Conservation (phyloP, 306 rosid genomes). For the Hylodesmum podocarpum region DNA sequence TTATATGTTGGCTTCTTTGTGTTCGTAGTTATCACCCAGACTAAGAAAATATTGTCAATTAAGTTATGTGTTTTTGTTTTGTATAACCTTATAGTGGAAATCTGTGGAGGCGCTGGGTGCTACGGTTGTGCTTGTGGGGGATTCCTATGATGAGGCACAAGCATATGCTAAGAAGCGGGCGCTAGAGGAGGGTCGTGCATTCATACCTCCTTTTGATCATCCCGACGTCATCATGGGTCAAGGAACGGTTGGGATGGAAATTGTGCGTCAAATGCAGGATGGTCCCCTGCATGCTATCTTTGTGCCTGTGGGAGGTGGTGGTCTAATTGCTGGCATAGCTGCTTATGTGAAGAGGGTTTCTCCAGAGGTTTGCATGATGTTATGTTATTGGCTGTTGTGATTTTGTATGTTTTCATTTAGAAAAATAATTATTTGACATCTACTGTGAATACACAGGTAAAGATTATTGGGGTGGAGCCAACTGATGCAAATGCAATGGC, state of each 20-base stretch:
- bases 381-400: not conserved
- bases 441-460: conserved; percentile 53
- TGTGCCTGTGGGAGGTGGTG: conserved; percentile 99
- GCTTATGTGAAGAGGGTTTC: conserved; percentile 91
- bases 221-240: conserved; percentile 94
- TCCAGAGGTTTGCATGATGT: conserved; percentile 65
- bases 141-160: conserved; percentile 94
- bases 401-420: not conserved
- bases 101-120: conserved; percentile 88
- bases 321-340: conserved; percentile 95
- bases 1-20: not conserved
- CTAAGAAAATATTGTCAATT: not conserved
- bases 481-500: conserved; percentile 97
- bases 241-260: conserved; percentile 97
- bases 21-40: not conserved
- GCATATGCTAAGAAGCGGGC: conserved; percentile 78
- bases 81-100: conserved; percentile 59
- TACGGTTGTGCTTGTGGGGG: conserved; percentile 81
- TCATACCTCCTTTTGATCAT: conserved; percentile 93
- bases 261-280: conserved; percentile 65
- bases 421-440: conserved; percentile 11
- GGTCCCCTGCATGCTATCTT: conserved; percentile 79
- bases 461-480: conserved; percentile 94
- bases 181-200: conserved; percentile 67
- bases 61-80: conserved; percentile 3